Base-by-base conservation (phyloP, 768 basidiomycete species). In the Lentinus brumalis region DNA sequence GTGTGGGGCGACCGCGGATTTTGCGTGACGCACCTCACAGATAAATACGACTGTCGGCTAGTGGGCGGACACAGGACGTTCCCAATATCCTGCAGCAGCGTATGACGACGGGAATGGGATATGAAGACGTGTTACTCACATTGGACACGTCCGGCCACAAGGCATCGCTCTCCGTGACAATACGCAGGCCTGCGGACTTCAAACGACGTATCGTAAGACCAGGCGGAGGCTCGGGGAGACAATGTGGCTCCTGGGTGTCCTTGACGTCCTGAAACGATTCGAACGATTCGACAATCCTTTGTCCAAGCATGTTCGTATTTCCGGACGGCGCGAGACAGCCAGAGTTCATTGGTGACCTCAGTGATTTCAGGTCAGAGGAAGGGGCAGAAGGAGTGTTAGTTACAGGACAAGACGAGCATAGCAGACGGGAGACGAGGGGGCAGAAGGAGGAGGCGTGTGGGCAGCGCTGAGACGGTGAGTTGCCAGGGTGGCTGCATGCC, bases 111-210 rank as follows among this genome's bases (percentile, higher is more conserved):
- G 29, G 31, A 39, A 35, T 6, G 3, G 7, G 29, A 15, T 14
- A 42, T 38, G 12, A 35, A 35, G n/a, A 18, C 8, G 15, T n/a
- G 35, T 26, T 4, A 38, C 63, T 9, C 41, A 60, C 64, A 9
- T 29, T 44, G 9, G 49, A 41, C 2, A 47, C n/a, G 16, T 59
- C 51, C 16, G 51, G 31, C 16, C 55, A 56, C 14, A 50, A 35
- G 38, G 51, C 47, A 29, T 64, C 50, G 50, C 49, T 52, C 57
- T 63, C 62, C 4, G 65, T 66, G 50, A 64, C 55, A 42, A 67
- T 62, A 21, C 63, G 59, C 39, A 67, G 49, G 2, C 62, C 60
- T 9, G 63, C 52, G 6, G 65, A 60, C 51, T 62, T 62, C 44
- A 57, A 38, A 16, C 59, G 55, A 26, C 65, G 53, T 15, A 66